Evolutionary conservation across 106 monocot genomes (phyloP).

Genomic region (Platanthera zijinensis): DNA sequence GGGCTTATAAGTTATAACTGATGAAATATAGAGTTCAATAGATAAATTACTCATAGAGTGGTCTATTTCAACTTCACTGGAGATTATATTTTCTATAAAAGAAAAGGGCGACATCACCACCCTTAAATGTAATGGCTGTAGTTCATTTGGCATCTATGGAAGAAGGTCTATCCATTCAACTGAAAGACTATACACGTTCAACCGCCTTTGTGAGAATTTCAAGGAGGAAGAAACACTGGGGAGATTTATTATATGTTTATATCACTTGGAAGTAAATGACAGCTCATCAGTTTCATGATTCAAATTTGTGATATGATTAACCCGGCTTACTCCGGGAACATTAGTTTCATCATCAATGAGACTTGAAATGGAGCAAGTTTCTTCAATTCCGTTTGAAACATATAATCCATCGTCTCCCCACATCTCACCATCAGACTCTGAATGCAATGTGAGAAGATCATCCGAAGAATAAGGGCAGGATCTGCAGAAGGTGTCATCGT

Average conservation of each 20-base stretch:
- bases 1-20: neutral
- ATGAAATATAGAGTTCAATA: neutral
- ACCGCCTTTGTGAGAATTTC: neutral
- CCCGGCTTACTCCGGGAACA: neutral
- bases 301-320: neutral
- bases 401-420: constrained; percentile 57
- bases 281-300: neutral
- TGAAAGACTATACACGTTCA: neutral
- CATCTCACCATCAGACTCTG: constrained; percentile 67
- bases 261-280: neutral
- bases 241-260: neutral
- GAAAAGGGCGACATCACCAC: neutral
- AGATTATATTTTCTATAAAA: neutral
- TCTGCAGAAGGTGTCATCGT: constrained; percentile 85
- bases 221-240: neutral
- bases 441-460: constrained; percentile 40
- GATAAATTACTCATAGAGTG: neutral
- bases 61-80: neutral
- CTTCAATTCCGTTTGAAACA: neutral
- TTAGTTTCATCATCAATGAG: neutral
- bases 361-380: neutral
- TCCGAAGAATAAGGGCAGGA: constrained; percentile 73
- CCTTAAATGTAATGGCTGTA: neutral
- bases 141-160: neutral
- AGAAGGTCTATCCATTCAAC: neutral